phyloP scores from a whole-genome alignment of 1,284 basidiomycete genomes.

The Cutaneotrichosporon sp. region DNA sequence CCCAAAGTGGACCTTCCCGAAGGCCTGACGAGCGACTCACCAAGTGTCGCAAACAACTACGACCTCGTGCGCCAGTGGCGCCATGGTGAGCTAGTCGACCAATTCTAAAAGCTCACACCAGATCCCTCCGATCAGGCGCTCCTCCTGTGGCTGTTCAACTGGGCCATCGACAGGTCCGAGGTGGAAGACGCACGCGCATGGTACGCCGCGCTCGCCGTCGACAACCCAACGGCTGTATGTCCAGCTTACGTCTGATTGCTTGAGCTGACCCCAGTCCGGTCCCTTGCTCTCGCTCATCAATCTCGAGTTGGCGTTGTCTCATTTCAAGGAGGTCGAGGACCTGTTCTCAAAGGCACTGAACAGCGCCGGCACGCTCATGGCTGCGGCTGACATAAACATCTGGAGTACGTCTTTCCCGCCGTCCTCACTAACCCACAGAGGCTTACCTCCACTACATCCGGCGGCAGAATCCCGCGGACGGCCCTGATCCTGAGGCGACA shows the following conservation, averaged over 20 bases:
- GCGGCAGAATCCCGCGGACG: constrained; percentile 49
- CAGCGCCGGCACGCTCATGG: constrained; percentile 44
- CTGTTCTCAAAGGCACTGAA: constrained; percentile 49
- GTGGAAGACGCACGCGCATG: constrained; percentile 49
- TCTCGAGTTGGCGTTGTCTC: constrained; percentile 50
- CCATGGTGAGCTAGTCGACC: constrained; percentile 26
- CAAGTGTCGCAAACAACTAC: constrained; percentile 38
- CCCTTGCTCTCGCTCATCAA: constrained; percentile 50
- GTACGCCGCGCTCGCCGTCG: constrained; percentile 43
- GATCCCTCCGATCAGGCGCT: constrained; percentile 35
- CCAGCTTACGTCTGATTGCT: not conserved
- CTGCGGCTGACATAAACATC: constrained; percentile 50
- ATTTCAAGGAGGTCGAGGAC: constrained; percentile 49
- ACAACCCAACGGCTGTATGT: constrained; percentile 50
- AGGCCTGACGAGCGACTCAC: constrained; percentile 36
- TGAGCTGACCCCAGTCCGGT: constrained; percentile 31
- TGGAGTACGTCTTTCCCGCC: constrained; percentile 46
- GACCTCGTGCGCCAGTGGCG: constrained; percentile 35
- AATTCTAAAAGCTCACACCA: constrained; percentile 17
- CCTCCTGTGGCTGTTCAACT: constrained; percentile 53
- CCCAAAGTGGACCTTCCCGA: constrained; percentile 31
- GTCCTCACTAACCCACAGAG: constrained; percentile 30
- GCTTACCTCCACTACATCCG: constrained; percentile 55
- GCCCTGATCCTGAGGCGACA: constrained; percentile 56
- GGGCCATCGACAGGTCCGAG: constrained; percentile 50